A percentile compares a stretch with the other conserved stretches of the same genome.
phyloP scores from a whole-genome alignment of 805 yeast species.

The Lipomyces chichibuensis region DNA sequence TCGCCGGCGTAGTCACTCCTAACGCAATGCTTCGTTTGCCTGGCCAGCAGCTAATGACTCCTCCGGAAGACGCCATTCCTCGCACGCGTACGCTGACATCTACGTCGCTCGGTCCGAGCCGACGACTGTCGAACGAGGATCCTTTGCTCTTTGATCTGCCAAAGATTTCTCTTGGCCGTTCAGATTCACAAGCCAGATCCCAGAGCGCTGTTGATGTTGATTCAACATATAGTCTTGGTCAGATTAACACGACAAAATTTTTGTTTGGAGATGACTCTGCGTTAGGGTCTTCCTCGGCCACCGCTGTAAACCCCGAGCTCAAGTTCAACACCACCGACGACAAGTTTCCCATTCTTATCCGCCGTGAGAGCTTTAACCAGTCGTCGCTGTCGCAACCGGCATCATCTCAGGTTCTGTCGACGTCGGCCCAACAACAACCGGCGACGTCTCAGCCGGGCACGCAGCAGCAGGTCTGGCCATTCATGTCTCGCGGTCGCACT shows the following conservation, averaged over 20 bases:
- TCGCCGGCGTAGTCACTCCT: constrained; percentile 30
- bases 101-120: constrained; percentile 30
- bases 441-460: constrained; percentile 13
- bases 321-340: constrained; percentile 44
- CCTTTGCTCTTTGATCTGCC: constrained; percentile 24
- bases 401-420: constrained; percentile 1
- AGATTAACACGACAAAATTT: constrained; percentile 30
- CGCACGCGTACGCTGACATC: constrained; percentile 33
- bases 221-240: constrained; percentile 26
- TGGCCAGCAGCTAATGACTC: constrained; percentile 34
- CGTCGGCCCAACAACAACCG: constrained; percentile 15
- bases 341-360: constrained; percentile 43
- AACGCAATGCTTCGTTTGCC: constrained; percentile 27
- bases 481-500: constrained; percentile 22
- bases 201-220: constrained; percentile 22
- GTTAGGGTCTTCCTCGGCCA: constrained; percentile 14
- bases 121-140: constrained; percentile 31
- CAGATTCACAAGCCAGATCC: constrained; percentile 11
- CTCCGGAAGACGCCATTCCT: constrained; percentile 34
- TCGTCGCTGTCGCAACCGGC: constrained; percentile 7
- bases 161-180: constrained; percentile 17
- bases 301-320: constrained; percentile 16
- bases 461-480: constrained; percentile 23
- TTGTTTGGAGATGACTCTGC: constrained; percentile 29
- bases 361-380: constrained; percentile 39